These are phyloP conservation scores for Calocera cornea DNA, from an alignment of 768 basidiomycete genomes.

Conservation along the genomic window DNA sequence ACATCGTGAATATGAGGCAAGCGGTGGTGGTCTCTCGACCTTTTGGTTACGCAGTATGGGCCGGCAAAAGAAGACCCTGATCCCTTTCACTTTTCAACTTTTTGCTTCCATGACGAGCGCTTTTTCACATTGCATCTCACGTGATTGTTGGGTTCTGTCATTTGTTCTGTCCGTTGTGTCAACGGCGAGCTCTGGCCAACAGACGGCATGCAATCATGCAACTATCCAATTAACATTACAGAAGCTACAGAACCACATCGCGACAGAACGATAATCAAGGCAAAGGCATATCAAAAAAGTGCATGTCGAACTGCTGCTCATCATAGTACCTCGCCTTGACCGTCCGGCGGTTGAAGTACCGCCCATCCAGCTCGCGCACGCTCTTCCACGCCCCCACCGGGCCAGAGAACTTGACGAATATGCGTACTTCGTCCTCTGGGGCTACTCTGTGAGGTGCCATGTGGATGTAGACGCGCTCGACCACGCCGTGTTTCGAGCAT, in stretches of 20 bases:
- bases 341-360: constrained; percentile 77
- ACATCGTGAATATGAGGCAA: constrained; percentile 38
- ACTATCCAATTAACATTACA: not conserved
- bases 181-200: too few species aligned
- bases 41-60: not conserved
- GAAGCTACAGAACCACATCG: not conserved
- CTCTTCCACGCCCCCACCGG: constrained; percentile 94
- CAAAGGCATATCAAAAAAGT: not conserved
- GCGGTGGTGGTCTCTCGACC: not conserved
- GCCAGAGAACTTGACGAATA: constrained; percentile 84
- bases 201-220: too few species aligned
- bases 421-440: constrained; percentile 71
- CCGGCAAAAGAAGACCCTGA: not conserved
- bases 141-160: not conserved
- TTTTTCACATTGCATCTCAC: not conserved
- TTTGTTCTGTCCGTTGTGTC: not conserved
- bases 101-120: not conserved
- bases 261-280: not conserved
- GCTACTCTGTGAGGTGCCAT: constrained; percentile 52
- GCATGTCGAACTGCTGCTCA: constrained; percentile 33
- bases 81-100: not conserved
- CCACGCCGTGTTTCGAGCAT: constrained; percentile 80
- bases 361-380: constrained; percentile 80
- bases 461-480: constrained; percentile 81
- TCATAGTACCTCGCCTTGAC: constrained; percentile 75